Base-by-base conservation (phyloP, 495 filamentous ascomycete genomes). In the Collariella sp. region DNA sequence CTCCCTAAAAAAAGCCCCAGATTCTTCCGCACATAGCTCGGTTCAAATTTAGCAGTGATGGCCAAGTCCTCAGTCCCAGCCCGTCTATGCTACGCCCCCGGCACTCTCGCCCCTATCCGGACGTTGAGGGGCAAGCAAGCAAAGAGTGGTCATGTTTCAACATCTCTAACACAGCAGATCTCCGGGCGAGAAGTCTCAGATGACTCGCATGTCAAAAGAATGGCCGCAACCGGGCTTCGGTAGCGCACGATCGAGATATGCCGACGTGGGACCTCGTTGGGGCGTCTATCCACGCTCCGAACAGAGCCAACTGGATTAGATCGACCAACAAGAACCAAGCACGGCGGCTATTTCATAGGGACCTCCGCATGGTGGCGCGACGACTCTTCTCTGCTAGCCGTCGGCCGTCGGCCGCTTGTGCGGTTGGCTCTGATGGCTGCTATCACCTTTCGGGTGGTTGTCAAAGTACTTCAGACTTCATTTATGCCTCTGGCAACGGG, bases 331-430 rank as follows among this genome's bases (percentile, higher is more conserved):
- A 50, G 42, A 19, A 15, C 13, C 22, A 20, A 36, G 33, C 44
- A 50, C 29, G 56, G 56, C 56, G 56, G 56, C 56, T 58, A 53
- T 58, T 39, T 45, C 45, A n/a, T n/a, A 24, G 49, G 36, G 36
- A 29, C 12, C 11, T 41, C 48, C 42, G 29, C 43, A 44, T 29
- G 29, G 49, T 57, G 34, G 50, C 44, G 44, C 36, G 26, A 50
- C 29, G 16, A 50, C 31, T n/a, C 7, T n/a, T 36, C 10, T 26
- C 35, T 39, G 18, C 11, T 19, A 29, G 34, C 31, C 34, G 46
- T 46, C 24, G 50, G 40, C 23, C 19, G 3, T 13, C 38, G 26
- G 11, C 19, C 42, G 20, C 18, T n/a, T n/a, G n/a, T n/a, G 41
- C 2, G 42, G 35, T 29, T 40, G 23, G 34, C n/a, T n/a, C n/a